Conservation (phyloP, 345 rosid genomes). For the Dovyalis caffra region DNA sequence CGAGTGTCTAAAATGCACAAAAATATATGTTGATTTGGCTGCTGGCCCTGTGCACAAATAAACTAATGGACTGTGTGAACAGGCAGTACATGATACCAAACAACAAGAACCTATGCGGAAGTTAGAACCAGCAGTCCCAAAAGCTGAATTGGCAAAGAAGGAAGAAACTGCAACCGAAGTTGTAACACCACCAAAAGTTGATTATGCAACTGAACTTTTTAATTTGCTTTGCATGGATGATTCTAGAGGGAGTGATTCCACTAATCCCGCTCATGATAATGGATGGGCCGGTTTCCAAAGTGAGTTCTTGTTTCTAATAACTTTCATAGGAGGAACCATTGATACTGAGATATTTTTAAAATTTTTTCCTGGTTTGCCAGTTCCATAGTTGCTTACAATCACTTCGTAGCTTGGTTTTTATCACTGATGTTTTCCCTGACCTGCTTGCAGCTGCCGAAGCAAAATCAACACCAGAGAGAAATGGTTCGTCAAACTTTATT, state of each 20-base stretch:
- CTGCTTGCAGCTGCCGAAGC: slow-evolving; percentile 33
- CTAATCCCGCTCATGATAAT: slow-evolving; percentile 12
- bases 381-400: not conserved
- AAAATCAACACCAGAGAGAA: slow-evolving; percentile 19
- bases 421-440: slow-evolving; percentile 9
- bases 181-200: slow-evolving; percentile 40
- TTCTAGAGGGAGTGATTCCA: slow-evolving; percentile 31
- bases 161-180: slow-evolving; percentile 22
- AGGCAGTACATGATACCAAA: slow-evolving; percentile 35
- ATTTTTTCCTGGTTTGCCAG: not conserved
- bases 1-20: not conserved
- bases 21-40: not conserved
- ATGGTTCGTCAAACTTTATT: slow-evolving; percentile 19
- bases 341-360: not conserved
- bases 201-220: slow-evolving; percentile 67
- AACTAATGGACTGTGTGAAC: slow-evolving; percentile 7
- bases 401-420: slow-evolving; percentile 5
- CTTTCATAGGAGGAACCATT: not conserved
- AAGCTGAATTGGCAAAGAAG: slow-evolving; percentile 28
- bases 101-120: slow-evolving; percentile 28
- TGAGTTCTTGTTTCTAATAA: slow-evolving; percentile 18
- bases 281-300: slow-evolving; percentile 24
- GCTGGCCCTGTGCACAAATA: not conserved
- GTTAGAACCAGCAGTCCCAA: slow-evolving; percentile 27
- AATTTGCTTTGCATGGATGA: slow-evolving; percentile 54